Evolutionary conservation across 768 basidiomycete genomes (phyloP).

Genomic region (Cytidiella melzeri): DNA sequence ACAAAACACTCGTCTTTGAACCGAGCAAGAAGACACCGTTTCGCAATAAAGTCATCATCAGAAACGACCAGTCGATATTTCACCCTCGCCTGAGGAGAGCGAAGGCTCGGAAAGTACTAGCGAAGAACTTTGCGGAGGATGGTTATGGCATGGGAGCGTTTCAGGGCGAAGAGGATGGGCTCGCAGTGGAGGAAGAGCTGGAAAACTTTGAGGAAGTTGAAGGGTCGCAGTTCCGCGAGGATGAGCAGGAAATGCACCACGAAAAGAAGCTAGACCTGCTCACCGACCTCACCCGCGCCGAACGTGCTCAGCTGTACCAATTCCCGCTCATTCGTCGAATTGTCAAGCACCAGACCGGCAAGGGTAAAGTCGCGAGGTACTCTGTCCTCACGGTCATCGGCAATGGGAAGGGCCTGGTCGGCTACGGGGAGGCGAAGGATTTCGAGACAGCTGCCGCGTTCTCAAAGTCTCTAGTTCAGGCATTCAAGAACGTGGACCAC

Average conservation of each 20-base stretch:
- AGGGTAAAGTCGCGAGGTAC: slow-evolving; percentile 75
- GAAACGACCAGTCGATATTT: slow-evolving; percentile 71
- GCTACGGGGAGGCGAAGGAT: slow-evolving; percentile 78
- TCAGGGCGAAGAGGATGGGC: slow-evolving; percentile 5
- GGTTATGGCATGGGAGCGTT: neutral
- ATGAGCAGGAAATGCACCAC: slow-evolving; percentile 11
- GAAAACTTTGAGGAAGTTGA: slow-evolving; percentile 13
- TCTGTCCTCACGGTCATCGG: slow-evolving; percentile 69
- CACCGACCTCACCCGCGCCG: slow-evolving; percentile 21
- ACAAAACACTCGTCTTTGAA: slow-evolving; percentile 47
- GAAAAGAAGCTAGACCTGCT: neutral
- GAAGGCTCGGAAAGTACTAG: slow-evolving; percentile 13
- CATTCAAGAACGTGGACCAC: slow-evolving; percentile 83
- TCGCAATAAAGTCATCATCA: slow-evolving; percentile 57
- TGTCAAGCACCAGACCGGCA: slow-evolving; percentile 87
- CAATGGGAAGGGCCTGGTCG: slow-evolving; percentile 78
- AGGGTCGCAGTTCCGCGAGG: slow-evolving; percentile 10
- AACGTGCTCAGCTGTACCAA: slow-evolving; percentile 31
- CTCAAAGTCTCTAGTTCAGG: slow-evolving; percentile 56
- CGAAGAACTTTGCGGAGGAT: slow-evolving; percentile 15
- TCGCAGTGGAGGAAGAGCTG: slow-evolving; percentile 21
- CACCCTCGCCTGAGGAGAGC: slow-evolving; percentile 21
- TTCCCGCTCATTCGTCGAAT: slow-evolving; percentile 42
- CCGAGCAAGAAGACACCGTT: slow-evolving; percentile 47
- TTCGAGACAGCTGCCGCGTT: slow-evolving; percentile 45